A percentile compares a stretch with the other conserved stretches of the same genome.
Evolutionary conservation across 1,139 yeast species (phyloP).

Genomic region (Kodamaea sp.): DNA sequence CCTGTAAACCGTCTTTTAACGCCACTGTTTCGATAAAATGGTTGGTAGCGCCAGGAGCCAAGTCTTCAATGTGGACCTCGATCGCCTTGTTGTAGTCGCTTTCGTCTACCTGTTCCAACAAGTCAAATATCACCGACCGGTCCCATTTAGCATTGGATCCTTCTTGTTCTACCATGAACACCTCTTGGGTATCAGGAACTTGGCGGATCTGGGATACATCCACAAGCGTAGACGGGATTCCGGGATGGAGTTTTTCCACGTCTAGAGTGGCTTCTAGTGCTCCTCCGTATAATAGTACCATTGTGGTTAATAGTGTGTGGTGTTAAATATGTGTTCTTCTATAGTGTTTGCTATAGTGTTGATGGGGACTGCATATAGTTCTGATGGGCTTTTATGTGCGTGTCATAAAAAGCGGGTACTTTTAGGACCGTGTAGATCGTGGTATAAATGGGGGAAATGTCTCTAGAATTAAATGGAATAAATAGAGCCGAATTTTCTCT

Average conservation of each 20-base stretch:
- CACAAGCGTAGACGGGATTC: slow-evolving; percentile 34
- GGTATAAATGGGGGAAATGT: too few species aligned
- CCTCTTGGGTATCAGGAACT: slow-evolving; percentile 90
- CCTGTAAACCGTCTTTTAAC: slow-evolving; percentile 13
- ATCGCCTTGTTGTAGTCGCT: slow-evolving; percentile 36
- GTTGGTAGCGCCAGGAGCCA: slow-evolving; percentile 22
- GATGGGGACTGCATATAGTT: too few species aligned
- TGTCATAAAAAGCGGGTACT: too few species aligned
- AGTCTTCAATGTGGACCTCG: slow-evolving; percentile 44
- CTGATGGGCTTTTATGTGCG: too few species aligned
- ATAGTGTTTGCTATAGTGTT: too few species aligned
- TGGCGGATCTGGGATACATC: slow-evolving; percentile 78
- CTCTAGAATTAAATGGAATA: too few species aligned
- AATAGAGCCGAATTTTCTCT: too few species aligned
- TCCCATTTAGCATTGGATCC: slow-evolving; percentile 40
- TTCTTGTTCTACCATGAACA: slow-evolving; percentile 52
- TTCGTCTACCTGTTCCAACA: slow-evolving; percentile 58
- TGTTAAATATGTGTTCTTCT: too few species aligned
- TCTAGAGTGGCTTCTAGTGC: slow-evolving; percentile 65
- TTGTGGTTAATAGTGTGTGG: too few species aligned
- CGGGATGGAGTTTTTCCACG: slow-evolving; percentile 5
- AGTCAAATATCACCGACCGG: slow-evolving; percentile 69
- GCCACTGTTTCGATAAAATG: slow-evolving; percentile 11
- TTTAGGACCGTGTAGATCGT: too few species aligned
- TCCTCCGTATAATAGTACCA: slow-evolving; percentile 65